Evolutionary conservation across 768 basidiomycete species (phyloP).

Genomic region (Calvatia gigantea): DNA sequence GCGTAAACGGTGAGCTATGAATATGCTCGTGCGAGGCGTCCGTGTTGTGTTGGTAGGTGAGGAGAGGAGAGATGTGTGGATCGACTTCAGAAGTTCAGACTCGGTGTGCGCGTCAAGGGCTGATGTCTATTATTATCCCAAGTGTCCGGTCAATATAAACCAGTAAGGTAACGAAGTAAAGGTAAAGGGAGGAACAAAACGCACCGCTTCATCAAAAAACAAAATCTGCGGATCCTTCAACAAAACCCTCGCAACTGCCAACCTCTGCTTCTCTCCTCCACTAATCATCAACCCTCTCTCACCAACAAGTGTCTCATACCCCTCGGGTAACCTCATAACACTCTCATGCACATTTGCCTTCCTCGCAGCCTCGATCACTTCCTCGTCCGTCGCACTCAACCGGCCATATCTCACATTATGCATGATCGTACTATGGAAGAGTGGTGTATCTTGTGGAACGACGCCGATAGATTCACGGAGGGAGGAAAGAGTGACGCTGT

Average conservation of each 20-base stretch:
- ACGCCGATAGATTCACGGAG: constrained; percentile 81
- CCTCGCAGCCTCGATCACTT: constrained; percentile 78
- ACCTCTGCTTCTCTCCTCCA: constrained; percentile 95
- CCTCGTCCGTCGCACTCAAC: constrained; percentile 82
- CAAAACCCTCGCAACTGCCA: constrained; percentile 90
- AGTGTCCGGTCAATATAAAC: too few relatives aligned
- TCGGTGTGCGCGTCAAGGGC: constrained; percentile 96
- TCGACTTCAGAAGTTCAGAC: constrained; percentile 90
- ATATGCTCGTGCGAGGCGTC: constrained; percentile 86
- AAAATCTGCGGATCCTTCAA: constrained; percentile 94
- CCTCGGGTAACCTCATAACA: constrained; percentile 76
- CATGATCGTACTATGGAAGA: constrained; percentile 94
- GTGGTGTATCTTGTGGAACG: constrained; percentile 96
- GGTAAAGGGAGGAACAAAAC: constrained; percentile 28
- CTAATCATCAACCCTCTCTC: constrained; percentile 98
- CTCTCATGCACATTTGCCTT: constrained; percentile 88
- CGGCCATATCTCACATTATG: constrained; percentile 95
- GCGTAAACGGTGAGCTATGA: constrained; percentile 91
- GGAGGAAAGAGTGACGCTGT: constrained; percentile 64
- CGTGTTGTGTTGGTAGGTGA: constrained; percentile 32
- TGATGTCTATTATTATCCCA: too few relatives aligned
- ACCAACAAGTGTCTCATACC: constrained; percentile 88
- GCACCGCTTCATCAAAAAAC: constrained; percentile 97
- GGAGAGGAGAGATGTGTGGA: constrained; percentile 61
- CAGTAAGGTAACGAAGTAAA: background rate